Evolutionary conservation across 1,284 basidiomycete genomes (phyloP).

Genomic region (Puccinia triticina): DNA sequence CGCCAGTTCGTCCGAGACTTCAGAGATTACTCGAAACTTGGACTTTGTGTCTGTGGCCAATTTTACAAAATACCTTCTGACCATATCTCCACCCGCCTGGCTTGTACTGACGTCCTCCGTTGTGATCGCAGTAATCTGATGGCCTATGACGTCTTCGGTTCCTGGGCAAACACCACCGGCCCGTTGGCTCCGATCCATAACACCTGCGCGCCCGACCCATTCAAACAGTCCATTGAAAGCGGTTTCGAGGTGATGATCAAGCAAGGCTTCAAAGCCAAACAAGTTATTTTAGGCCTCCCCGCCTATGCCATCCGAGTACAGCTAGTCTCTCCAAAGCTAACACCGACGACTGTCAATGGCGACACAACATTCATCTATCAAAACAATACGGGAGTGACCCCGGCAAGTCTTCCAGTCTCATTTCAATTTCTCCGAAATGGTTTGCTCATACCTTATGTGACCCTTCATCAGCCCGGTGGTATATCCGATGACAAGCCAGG

Average conservation of each 20-base stretch:
- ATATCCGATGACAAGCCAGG: slow-evolving; percentile 30
- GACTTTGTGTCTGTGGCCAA: slow-evolving; percentile 25
- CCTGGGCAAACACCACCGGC: slow-evolving; percentile 29
- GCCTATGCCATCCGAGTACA: slow-evolving; percentile 24
- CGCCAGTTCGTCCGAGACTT: slow-evolving; percentile 13
- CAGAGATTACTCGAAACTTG: slow-evolving; percentile 4
- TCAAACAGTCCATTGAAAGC: not conserved
- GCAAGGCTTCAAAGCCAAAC: slow-evolving; percentile 41
- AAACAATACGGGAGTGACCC: slow-evolving; percentile 19
- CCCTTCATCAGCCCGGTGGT: slow-evolving; percentile 34
- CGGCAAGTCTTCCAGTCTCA: not conserved
- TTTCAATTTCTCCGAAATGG: not conserved
- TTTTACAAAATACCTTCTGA: not conserved
- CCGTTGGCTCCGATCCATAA: not conserved
- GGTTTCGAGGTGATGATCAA: not conserved
- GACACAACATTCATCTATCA: slow-evolving; percentile 26
- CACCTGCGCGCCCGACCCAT: slow-evolving; percentile 26
- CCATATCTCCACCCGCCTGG: not conserved
- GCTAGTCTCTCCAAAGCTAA: slow-evolving; percentile 5
- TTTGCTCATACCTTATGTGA: not conserved
- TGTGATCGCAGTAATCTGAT: slow-evolving; percentile 34
- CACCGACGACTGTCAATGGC: not conserved
- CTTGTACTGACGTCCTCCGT: not conserved
- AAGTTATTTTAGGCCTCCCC: slow-evolving; percentile 36
- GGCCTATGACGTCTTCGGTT: slow-evolving; percentile 43